Base-by-base conservation (phyloP, 345 rosid genomes). In the Camelina sativa region DNA sequence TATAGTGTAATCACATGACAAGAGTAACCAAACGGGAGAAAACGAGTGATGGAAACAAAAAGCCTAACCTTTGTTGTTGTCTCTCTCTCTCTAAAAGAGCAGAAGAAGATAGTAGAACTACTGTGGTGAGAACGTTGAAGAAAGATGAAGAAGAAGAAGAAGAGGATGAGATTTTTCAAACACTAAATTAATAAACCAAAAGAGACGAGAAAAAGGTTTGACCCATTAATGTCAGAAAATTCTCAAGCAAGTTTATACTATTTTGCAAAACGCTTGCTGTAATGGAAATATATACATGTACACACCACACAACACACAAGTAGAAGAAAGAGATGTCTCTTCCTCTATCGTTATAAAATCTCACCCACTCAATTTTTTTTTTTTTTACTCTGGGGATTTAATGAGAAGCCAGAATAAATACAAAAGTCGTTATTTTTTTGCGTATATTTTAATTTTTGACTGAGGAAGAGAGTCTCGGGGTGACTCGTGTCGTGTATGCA, bases 341-440 rank as follows among this genome's bases (percentile, higher is more conserved):
- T 65, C 63, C 68, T 71, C 68, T 72, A 64, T 71, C 73, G 6
- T 65, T 34, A 65, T 44, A 62, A 11, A 65, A 51, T 52, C 73
- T 77, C 80, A 65, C 77, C 80, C 80, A 77, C 80, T 58, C 76
- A 72, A 71, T 65, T 65, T 58, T 57, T 23, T 23, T 9, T 32
- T 34, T 56, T n/a, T 30, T n/a, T 4, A 3, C 13, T 62, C 16
- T 7, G 10, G n/a, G n/a, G n/a, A n/a, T 37, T 71, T 71, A 46
- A 10, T 64, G 71, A 8, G 71, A 47, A 76, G 34, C 48, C 12
- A 8, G 22, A 52, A 65, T 71, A 59, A 10, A 51, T 58, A 77
- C 73, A 77, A 72, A 77, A 65, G 54, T 57, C 66, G 69, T 77
- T 76, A 43, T 15, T 60, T 40, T 28, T 57, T 13, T 47, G 4